Evolutionary conservation across 768 basidiomycete species (phyloP), one percentile per base, ranked within the genome.

Genomic region (Ephemerocybe angulata): DNA sequence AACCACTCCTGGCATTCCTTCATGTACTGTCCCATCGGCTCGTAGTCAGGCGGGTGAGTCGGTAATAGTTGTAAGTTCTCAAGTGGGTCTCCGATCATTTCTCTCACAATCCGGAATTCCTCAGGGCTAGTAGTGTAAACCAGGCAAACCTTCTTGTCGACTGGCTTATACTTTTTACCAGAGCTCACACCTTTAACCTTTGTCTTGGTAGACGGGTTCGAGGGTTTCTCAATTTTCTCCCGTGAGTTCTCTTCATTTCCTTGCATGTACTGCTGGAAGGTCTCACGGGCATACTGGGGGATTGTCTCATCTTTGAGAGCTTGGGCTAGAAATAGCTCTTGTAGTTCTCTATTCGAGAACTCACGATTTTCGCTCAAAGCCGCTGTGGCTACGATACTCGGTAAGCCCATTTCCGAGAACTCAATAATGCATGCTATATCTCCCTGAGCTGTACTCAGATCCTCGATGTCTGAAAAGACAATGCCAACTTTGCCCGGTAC

Each of bases 41-140:
- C 33, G 30, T 63, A 69, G 0, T 56, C 40, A 21, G 40, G 40
- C 19, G 40, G 40, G 7, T 11, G 6, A 21, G 40, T 42, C 7
- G 40, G 19, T 50, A 72, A 50, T 11, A 43, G 28, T 4, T 67
- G 65, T 47, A 70, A 49, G 2, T 54, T 37, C 7, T 41, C 59
- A 4, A 72, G 48, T 1, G 65, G 67, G 37, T 71, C 60, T 7
- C 64, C 69, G 6, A 4, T 53, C 15, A 70, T 69, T 6, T 67
- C 52, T n/a, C 66, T 50, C 0, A 53, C 50, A 1, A 71, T 66
- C 3, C 67, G 33, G 41, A 65, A 70, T n/a, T 63, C 25, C 4
- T 65, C 61, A 0, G 65, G 67, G 25, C n/a, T n/a, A n/a, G n/a
- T n/a, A n/a, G n/a, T n/a, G n/a, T n/a, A n/a, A n/a, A n/a, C n/a